These are phyloP conservation scores for Naganishia antarctica DNA, from an alignment of 768 basidiomycete genomes.

Conservation along the genomic window DNA sequence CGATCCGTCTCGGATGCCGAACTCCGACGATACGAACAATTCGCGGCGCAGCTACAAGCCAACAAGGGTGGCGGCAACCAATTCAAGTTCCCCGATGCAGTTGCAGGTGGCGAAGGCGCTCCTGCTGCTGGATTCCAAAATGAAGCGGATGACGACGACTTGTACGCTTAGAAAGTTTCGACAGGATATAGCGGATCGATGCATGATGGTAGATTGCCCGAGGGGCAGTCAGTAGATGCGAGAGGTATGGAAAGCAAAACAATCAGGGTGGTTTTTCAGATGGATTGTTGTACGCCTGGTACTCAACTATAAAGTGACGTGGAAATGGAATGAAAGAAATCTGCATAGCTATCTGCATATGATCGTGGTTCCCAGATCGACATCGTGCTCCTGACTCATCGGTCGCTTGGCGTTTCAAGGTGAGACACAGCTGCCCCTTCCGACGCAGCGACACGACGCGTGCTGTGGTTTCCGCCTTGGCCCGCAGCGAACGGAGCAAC, in stretches of 20 bases:
- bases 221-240: neutral
- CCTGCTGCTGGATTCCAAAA: constrained; percentile 57
- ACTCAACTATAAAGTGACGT: constrained; percentile 12
- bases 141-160: constrained; percentile 80
- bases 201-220: neutral
- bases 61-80: constrained; percentile 69
- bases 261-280: constrained; percentile 3
- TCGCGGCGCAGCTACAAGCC: constrained; percentile 61
- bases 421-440: neutral
- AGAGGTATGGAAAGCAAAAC: constrained; percentile 17
- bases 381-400: too few species aligned
- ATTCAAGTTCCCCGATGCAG: constrained; percentile 95
- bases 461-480: too few species aligned
- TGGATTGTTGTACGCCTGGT: constrained; percentile 21
- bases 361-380: too few species aligned
- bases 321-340: constrained; percentile 1
- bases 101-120: constrained; percentile 39
- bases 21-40: constrained; percentile 97
- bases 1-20: constrained; percentile 95
- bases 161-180: constrained; percentile 64
- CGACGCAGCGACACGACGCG: too few species aligned
- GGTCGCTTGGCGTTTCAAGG: neutral
- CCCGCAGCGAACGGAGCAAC: too few species aligned
- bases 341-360: neutral
- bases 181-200: neutral